These are phyloP conservation scores for Kernera saxatilis DNA, from an alignment of 345 rosid species.

Conservation along the genomic window DNA sequence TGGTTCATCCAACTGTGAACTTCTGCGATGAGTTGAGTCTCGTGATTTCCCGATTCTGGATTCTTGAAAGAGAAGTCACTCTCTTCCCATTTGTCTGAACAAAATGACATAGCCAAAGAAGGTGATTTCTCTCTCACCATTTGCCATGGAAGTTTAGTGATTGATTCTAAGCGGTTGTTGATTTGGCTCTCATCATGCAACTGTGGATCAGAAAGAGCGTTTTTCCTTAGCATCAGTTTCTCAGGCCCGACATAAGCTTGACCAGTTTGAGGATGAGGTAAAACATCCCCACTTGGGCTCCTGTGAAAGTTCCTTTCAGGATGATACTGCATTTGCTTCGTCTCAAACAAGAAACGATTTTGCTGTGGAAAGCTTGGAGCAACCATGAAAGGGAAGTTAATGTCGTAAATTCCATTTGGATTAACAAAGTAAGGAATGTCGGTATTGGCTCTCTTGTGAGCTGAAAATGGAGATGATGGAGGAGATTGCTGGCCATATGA, in stretches of 20 bases:
- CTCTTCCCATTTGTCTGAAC: conserved; percentile 22
- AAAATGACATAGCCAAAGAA: conserved; percentile 21
- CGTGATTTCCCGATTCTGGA: not conserved
- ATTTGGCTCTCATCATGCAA: conserved; percentile 28
- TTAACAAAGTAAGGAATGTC: conserved; percentile 25
- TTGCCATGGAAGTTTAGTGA: not conserved
- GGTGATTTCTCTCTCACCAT: conserved; percentile 35
- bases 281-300: conserved; percentile 33
- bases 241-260: too few species aligned
- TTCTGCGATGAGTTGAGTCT: too few species aligned
- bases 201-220: conserved; percentile 40
- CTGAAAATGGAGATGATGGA: not conserved
- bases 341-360: conserved; percentile 20
- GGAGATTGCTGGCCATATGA: not conserved
- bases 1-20: not conserved
- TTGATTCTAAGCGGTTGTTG: not conserved
- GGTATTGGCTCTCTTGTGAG: not conserved
- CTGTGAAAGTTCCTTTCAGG: conserved; percentile 27
- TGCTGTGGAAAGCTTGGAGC: conserved; percentile 20
- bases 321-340: conserved; percentile 19
- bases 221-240: conserved; percentile 30
- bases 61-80: conserved; percentile 1
- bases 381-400: conserved; percentile 19
- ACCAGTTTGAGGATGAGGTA: not conserved
- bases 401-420: conserved; percentile 15